These are phyloP conservation scores for Gracilaria vermiculophylla DNA, from an alignment of 23 red algal species.

Conservation along the genomic window DNA sequence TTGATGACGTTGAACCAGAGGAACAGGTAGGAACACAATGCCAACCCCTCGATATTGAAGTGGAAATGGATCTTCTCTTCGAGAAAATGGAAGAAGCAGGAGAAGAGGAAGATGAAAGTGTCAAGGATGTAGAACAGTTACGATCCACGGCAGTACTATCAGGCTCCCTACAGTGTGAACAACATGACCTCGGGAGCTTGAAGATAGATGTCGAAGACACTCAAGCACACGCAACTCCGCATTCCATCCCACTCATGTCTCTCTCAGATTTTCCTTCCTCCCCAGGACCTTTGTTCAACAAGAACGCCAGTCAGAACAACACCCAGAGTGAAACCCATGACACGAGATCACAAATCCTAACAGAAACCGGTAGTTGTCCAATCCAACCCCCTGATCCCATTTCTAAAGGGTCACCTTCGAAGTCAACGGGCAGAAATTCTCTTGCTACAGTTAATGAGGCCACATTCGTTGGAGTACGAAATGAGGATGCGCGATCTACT, in stretches of 20 bases:
- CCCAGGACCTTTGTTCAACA: neutral
- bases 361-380: neutral
- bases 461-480: neutral
- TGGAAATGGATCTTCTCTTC: conserved; percentile 54
- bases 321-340: neutral
- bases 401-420: neutral
- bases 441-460: neutral
- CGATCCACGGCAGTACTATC: conserved; percentile 5
- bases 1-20: conserved; percentile 9
- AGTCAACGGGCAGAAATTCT: neutral
- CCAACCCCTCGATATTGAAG: conserved; percentile 39
- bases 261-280: neutral
- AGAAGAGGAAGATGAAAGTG: neutral
- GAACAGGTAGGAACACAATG: conserved; percentile 30
- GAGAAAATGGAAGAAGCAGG: conserved; percentile 1
- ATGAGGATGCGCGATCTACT: neutral
- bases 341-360: neutral
- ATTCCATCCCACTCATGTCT: neutral
- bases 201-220: neutral
- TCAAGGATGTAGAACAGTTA: neutral
- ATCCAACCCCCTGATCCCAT: neutral
- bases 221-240: neutral
- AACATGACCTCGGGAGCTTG: neutral
- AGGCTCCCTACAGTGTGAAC: neutral
- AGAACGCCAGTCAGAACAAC: neutral